Percentiles rank a stretch among this genome's conserved stretches.
Evolutionary conservation across 1,139 yeast genomes (phyloP).

Genomic region (Geotrichum restrictum): DNA sequence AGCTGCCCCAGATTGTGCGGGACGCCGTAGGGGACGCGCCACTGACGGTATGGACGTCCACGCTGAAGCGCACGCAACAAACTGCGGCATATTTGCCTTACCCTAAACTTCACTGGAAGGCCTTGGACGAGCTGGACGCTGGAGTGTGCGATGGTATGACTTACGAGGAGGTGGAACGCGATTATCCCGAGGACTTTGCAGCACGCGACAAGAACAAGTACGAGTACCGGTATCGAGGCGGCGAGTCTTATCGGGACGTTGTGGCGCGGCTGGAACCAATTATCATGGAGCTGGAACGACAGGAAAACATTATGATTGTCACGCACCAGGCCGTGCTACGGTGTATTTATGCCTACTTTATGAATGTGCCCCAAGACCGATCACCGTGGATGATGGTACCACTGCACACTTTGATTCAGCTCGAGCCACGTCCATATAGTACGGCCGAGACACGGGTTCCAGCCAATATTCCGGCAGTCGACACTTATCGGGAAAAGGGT

Average conservation of each 20-base stretch:
- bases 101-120: slow-evolving; percentile 89
- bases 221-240: slow-evolving; percentile 93
- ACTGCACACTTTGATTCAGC: slow-evolving; percentile 83
- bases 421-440: slow-evolving; percentile 90
- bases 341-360: slow-evolving; percentile 93
- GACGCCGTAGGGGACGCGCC: slow-evolving; percentile 72
- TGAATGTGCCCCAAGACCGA: slow-evolving; percentile 97
- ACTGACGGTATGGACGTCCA: slow-evolving; percentile 94
- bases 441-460: slow-evolving; percentile 85
- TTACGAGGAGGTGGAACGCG: slow-evolving; percentile 75
- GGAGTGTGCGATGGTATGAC: slow-evolving; percentile 97
- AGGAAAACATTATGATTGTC: slow-evolving; percentile 89
- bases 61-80: slow-evolving; percentile 86
- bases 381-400: slow-evolving; percentile 99
- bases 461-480: slow-evolving; percentile 96
- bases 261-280: slow-evolving; percentile 93
- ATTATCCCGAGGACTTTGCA: slow-evolving; percentile 89
- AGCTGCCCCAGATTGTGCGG: slow-evolving; percentile 72
- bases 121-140: slow-evolving; percentile 93
- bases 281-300: slow-evolving; percentile 96
- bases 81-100: slow-evolving; percentile 82
- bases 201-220: slow-evolving; percentile 95
- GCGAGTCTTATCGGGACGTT: slow-evolving; percentile 93
- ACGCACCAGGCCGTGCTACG: slow-evolving; percentile 97
- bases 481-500: slow-evolving; percentile 93